Base-by-base conservation (phyloP, 257 asterid species). In the Coffea canephora region DNA sequence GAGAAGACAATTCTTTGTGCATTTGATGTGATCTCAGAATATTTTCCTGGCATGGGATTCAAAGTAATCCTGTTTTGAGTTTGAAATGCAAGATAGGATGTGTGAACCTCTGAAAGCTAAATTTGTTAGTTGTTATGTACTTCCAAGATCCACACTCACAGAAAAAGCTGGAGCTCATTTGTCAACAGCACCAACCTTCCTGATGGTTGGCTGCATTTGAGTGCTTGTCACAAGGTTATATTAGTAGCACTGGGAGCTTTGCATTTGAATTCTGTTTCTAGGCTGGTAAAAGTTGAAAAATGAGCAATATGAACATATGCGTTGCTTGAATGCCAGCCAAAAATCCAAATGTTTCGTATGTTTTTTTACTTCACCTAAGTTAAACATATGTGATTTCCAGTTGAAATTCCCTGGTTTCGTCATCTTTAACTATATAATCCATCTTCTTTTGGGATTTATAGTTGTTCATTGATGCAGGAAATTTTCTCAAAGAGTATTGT, bases 401-500 rank as follows among this genome's bases (percentile, higher is more conserved):
- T 23, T 23, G 69, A 59, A 50, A 34, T 36, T 10, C 21, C 21
- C 6, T 21, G 8, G 3, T 52, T 36, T 36, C 48, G 8, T 21
- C 54, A 54, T 19, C 12, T 23, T 23, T 19, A 16, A 34, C 41
- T 19, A 0, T 39, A 36, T 21, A 74, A 0, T 49, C n/a, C 4
- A 7, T 31, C 18, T 5, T 27, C 8, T 0, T 55, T 21, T 18
- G 54, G 39, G n/a, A 36, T 75, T 75, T 31, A 57, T 5, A 10
- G 15, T 13, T 57, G 21, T 75, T 62, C 61, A n/a, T 21, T 61
- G 68, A 18, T 84, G 77, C 86, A 96, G 99, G 91, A 73, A 81
- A 61, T 77, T 48, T 46, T 81, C 86, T 96, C 39, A 82, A 83
- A 61, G 96, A 89, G 85, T 55, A 91, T 59, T 78, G 78, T 61